Percentiles rank a stretch among this genome's conserved stretches.
These are phyloP conservation scores for Camellia oleifera DNA, from an alignment of 179 eudicot genomes.

Conservation along the genomic window DNA sequence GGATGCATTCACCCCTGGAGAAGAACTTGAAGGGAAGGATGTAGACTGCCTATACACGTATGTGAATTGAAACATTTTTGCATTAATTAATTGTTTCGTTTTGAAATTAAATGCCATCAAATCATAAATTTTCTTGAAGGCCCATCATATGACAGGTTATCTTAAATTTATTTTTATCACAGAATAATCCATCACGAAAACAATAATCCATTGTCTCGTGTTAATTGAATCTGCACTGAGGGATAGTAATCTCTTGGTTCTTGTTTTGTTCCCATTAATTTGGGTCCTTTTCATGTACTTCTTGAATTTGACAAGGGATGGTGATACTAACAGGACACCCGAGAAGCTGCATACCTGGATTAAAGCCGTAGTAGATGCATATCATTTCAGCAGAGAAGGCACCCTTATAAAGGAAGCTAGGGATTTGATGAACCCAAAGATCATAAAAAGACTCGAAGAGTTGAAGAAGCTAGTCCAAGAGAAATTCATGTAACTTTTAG, in stretches of 20 bases:
- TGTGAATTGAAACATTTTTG: slow-evolving; percentile 15
- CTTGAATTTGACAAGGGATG: neutral
- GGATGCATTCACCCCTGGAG: slow-evolving; percentile 93
- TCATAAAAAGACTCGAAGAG: slow-evolving; percentile 58
- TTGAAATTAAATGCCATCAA: neutral
- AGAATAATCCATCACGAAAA: neutral
- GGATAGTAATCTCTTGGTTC: neutral
- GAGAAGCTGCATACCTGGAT: slow-evolving; percentile 66
- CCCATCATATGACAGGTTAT: neutral
- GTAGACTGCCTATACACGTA: slow-evolving; percentile 83
- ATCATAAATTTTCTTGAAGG: neutral
- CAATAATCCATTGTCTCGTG: neutral
- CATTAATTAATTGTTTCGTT: neutral
- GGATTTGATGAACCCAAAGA: slow-evolving; percentile 70
- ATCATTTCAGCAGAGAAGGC: slow-evolving; percentile 71
- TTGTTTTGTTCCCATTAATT: neutral
- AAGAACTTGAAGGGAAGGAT: slow-evolving; percentile 68
- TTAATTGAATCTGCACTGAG: neutral
- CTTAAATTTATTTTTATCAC: neutral
- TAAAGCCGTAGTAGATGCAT: slow-evolving; percentile 62
- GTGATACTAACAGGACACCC: slow-evolving; percentile 66
- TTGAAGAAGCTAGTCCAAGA: slow-evolving; percentile 61
- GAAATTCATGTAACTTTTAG: slow-evolving; percentile 54
- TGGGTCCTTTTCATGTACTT: neutral
- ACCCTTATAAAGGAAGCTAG: slow-evolving; percentile 66